These are phyloP conservation scores for Monilinia aucupariae DNA, from an alignment of 2,329 filamentous ascomycete species.

Conservation along the genomic window DNA sequence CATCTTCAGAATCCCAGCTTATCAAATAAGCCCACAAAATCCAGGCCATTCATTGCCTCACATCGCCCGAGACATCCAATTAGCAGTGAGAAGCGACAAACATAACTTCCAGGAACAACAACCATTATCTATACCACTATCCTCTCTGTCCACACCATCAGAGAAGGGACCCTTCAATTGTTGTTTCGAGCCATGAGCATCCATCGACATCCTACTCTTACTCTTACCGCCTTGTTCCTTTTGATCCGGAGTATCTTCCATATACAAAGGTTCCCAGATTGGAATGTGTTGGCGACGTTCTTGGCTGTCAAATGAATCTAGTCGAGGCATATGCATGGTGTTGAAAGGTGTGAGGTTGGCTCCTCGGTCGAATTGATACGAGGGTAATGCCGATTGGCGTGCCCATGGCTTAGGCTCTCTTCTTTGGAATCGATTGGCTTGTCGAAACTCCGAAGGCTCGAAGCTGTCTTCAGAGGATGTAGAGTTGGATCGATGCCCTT, in stretches of 20 bases:
- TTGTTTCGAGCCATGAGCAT: background rate
- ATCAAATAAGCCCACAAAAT: background rate
- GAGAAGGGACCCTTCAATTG: background rate
- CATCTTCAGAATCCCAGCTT: background rate
- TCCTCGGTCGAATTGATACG: background rate
- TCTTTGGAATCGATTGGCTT: background rate
- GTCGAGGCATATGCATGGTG: constrained; percentile 9
- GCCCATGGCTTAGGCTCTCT: background rate
- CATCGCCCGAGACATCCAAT: constrained; percentile 9
- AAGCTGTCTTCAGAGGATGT: background rate
- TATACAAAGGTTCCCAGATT: constrained; percentile 10
- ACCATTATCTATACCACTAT: background rate
- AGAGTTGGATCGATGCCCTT: constrained; percentile 8
- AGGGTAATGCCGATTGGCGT: background rate
- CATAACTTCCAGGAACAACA: constrained; percentile 11
- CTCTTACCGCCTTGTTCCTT: background rate
- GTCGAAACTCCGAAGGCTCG: background rate
- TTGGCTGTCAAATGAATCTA: background rate
- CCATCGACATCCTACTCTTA: background rate
- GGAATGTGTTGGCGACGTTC: constrained; percentile 2
- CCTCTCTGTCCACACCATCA: background rate
- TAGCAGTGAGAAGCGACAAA: background rate
- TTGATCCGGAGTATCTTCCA: background rate
- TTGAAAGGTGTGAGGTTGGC: constrained; percentile 4
- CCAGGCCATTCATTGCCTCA: background rate